Conservation (phyloP, 2,329 filamentous ascomycete species). For the Fusarium sp. region DNA sequence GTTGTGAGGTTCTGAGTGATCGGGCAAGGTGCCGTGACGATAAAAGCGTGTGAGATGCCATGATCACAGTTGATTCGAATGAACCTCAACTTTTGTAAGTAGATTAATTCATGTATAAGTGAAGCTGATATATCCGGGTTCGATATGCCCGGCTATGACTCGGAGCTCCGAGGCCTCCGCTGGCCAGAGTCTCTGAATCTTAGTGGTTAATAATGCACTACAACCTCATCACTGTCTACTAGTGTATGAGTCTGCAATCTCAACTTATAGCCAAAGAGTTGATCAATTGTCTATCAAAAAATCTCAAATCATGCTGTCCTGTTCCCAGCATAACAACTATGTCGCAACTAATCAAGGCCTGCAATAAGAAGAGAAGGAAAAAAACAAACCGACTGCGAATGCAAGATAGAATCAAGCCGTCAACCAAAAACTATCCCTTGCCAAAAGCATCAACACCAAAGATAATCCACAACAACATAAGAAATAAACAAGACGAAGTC, state of each 20-base stretch:
- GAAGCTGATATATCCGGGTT: neutral
- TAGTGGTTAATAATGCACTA: constrained; percentile 22
- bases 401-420: neutral
- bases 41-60: constrained; percentile 1
- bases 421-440: neutral
- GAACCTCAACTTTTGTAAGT: neutral
- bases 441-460: neutral
- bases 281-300: neutral
- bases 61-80: neutral
- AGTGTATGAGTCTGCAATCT: neutral
- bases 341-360: neutral
- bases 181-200: constrained; percentile 3
- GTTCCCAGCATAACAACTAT: neutral
- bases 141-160: neutral
- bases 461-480: neutral
- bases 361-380: neutral
- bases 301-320: neutral
- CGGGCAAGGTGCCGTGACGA: constrained; percentile 14
- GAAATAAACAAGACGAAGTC: neutral
- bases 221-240: neutral
- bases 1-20: constrained; percentile 1
- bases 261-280: neutral
- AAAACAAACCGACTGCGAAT: neutral
- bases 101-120: neutral
- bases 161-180: constrained; percentile 27